These are phyloP conservation scores for Cyberlindnera bimundalis DNA, from an alignment of 805 yeast species.

Conservation along the genomic window DNA sequence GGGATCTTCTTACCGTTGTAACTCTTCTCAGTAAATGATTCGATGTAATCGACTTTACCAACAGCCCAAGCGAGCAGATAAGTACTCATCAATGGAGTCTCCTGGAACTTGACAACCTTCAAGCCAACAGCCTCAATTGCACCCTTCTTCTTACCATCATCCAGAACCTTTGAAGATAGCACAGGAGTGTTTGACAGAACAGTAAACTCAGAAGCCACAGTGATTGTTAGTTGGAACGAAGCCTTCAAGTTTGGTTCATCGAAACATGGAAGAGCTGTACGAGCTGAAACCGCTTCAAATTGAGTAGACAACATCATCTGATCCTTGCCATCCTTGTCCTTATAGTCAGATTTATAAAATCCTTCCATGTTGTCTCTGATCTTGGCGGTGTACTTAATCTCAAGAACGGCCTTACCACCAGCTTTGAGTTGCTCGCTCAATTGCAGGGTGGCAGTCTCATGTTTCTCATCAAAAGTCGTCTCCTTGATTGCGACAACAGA, in stretches of 20 bases:
- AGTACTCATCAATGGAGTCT: slow-evolving; percentile 80
- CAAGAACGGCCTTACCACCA: slow-evolving; percentile 37
- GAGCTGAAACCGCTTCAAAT: slow-evolving; percentile 81
- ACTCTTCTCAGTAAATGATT: slow-evolving; percentile 33
- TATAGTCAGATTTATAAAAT: slow-evolving; percentile 69
- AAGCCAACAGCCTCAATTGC: slow-evolving; percentile 33
- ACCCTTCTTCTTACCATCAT: slow-evolving; percentile 46
- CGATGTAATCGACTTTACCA: slow-evolving; percentile 74
- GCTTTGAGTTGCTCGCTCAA: slow-evolving; percentile 44
- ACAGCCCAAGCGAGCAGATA: slow-evolving; percentile 79
- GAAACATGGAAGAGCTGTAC: slow-evolving; percentile 80
- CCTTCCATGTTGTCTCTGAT: slow-evolving; percentile 77
- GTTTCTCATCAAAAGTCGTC: slow-evolving; percentile 43
- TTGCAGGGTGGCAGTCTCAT: slow-evolving; percentile 59
- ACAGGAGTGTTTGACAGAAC: slow-evolving; percentile 67
- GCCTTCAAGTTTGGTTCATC: slow-evolving; percentile 85
- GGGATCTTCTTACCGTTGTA: slow-evolving; percentile 63
- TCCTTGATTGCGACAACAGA: slow-evolving; percentile 24
- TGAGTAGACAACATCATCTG: slow-evolving; percentile 78
- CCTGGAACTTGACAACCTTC: slow-evolving; percentile 45
- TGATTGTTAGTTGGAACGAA: slow-evolving; percentile 58
- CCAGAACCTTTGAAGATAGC: slow-evolving; percentile 42
- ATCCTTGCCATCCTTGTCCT: slow-evolving; percentile 52
- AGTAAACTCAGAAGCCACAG: slow-evolving; percentile 52
- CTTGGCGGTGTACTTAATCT: slow-evolving; percentile 51